A percentile compares a stretch with the other conserved stretches of the same genome.
Evolutionary conservation across 805 yeast genomes (phyloP).

Genomic region (Starmerella ratchasimensis): DNA sequence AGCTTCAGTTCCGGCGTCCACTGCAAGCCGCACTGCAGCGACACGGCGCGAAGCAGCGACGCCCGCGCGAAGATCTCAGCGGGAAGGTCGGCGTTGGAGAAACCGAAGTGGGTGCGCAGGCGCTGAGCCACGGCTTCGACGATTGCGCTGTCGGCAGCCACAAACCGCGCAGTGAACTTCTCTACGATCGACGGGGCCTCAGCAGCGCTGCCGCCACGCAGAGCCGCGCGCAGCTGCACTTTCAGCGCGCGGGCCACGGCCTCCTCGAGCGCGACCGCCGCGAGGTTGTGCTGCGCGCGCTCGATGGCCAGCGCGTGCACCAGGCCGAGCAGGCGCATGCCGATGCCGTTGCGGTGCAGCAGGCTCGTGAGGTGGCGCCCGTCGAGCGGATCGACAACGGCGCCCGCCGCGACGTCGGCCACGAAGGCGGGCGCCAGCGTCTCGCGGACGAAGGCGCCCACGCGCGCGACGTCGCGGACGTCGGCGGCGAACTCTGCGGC

Average conservation of each 20-base stretch:
- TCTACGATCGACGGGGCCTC: conserved; percentile 48
- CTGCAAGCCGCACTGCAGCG: conserved; percentile 75
- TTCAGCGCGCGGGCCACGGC: conserved; percentile 70
- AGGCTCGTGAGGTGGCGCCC: conserved; percentile 57
- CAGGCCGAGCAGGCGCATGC: conserved; percentile 71
- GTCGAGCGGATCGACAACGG: conserved; percentile 51
- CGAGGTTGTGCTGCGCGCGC: conserved; percentile 34
- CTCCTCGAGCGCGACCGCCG: conserved; percentile 42
- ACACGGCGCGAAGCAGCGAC: conserved; percentile 50
- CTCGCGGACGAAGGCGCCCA: conserved; percentile 48
- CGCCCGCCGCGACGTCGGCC: conserved; percentile 38
- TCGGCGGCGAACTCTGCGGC: conserved; percentile 33
- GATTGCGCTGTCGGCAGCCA: conserved; percentile 27
- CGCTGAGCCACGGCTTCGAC: conserved; percentile 27
- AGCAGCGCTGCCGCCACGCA: conserved; percentile 35
- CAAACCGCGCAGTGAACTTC: conserved; percentile 57
- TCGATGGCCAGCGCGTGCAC: conserved; percentile 33
- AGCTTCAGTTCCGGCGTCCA: conserved; percentile 53
- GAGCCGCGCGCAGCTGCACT: conserved; percentile 46
- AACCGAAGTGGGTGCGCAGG: conserved; percentile 52
- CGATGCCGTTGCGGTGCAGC: conserved; percentile 74
- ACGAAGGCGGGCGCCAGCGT: conserved; percentile 52
- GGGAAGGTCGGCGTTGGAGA: conserved; percentile 40
- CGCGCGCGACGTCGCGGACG: conserved; percentile 50
- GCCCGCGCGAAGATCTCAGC: conserved; percentile 6